A percentile compares a stretch with the other conserved stretches of the same genome.
Conservation (phyloP, 805 yeast species). For the Candida ipomoeae region DNA sequence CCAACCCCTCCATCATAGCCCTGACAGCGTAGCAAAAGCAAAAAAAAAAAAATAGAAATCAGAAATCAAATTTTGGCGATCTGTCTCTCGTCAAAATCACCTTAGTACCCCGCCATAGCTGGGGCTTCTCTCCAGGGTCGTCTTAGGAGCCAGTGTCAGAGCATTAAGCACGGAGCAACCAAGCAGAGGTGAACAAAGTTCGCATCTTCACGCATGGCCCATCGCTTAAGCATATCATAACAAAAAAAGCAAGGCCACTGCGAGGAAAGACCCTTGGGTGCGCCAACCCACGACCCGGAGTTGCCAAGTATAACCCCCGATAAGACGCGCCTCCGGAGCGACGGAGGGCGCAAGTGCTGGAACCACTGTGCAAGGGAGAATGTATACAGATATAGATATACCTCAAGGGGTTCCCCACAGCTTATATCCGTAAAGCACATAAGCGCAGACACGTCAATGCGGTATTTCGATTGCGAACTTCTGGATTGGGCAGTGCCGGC, state of each 20-base stretch:
- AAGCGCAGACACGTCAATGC: not conserved
- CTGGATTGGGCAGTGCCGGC: slow-evolving; percentile 5
- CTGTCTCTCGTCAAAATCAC: not conserved
- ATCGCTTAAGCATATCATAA: not conserved
- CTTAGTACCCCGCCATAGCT: not conserved
- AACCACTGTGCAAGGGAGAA: not conserved
- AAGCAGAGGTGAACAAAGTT: not conserved
- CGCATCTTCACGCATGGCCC: not conserved
- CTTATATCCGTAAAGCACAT: slow-evolving; percentile 2
- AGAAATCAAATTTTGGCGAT: not conserved
- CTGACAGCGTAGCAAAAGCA: not conserved
- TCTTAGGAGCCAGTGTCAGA: not conserved
- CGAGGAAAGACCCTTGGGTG: no score
- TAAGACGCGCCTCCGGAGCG: not conserved
- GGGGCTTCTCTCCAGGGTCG: not conserved
- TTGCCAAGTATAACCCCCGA: not conserved
- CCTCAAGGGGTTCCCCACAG: slow-evolving; percentile 1
- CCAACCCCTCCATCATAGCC: not conserved
- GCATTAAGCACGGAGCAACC: not conserved
- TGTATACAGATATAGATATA: not conserved
- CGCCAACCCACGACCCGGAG: not conserved
- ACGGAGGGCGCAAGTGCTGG: not conserved
- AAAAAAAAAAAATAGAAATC: not conserved
- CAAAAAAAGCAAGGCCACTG: no score
- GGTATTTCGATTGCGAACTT: slow-evolving; percentile 3